Percentiles rank a stretch among this genome's conserved stretches.
phyloP scores from a whole-genome alignment of 1,139 yeast genomes.

The Diutina neorugosa region DNA sequence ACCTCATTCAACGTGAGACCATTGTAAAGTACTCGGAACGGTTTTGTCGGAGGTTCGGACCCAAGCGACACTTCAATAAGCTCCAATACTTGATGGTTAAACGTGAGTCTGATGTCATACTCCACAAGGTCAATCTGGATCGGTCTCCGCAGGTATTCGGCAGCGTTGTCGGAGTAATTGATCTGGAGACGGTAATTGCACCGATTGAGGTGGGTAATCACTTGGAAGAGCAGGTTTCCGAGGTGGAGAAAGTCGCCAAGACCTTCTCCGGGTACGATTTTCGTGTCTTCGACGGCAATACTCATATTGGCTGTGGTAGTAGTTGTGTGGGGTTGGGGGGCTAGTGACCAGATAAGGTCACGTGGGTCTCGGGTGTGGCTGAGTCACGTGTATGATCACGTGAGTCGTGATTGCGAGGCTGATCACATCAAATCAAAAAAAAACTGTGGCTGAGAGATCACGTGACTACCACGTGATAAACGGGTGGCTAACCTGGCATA shows the following conservation, averaged over 20 bases:
- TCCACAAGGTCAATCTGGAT: slow-evolving; percentile 18
- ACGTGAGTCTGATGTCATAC: slow-evolving; percentile 26
- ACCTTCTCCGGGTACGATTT: not conserved
- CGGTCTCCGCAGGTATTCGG: slow-evolving; percentile 18
- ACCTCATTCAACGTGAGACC: slow-evolving; percentile 20
- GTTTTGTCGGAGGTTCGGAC: slow-evolving; percentile 6
- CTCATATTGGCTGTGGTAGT: not conserved
- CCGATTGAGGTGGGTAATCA: slow-evolving; percentile 5
- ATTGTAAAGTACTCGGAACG: slow-evolving; percentile 19
- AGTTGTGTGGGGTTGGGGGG: too few relatives aligned
- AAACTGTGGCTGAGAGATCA: too few relatives aligned
- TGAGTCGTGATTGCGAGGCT: not conserved
- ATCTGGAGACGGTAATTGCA: slow-evolving; percentile 10
- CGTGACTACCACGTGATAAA: not conserved
- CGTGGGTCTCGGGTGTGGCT: not conserved
- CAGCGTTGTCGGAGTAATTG: slow-evolving; percentile 6
- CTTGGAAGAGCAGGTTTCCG: slow-evolving; percentile 8
- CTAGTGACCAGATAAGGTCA: not conserved
- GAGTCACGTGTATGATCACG: not conserved
- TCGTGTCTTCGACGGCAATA: not conserved
- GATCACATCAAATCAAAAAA: too few relatives aligned
- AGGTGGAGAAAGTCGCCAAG: slow-evolving; percentile 3
- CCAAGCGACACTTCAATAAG: slow-evolving; percentile 34
- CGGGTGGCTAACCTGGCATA: not conserved
- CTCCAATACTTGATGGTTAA: slow-evolving; percentile 32